phyloP scores from a whole-genome alignment of 192 early-diverging fungal genomes.

The Backusella tarrabulga region DNA sequence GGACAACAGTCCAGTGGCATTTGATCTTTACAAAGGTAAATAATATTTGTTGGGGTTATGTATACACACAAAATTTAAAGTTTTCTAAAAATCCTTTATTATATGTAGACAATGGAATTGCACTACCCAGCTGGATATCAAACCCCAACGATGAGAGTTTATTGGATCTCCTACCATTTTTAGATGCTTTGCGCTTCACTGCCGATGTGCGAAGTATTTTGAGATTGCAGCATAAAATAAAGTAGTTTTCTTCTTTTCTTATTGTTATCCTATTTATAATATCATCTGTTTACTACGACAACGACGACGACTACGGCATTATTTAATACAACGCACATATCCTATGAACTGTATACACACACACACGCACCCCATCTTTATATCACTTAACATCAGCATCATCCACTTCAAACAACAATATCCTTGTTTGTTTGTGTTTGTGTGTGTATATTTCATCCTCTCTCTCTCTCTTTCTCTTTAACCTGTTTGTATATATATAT shows the following conservation, averaged over 20 bases:
- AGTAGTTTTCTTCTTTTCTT: neutral
- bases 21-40: slow-evolving; percentile 71
- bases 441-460: no score
- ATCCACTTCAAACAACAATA: no score
- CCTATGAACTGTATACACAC: no score
- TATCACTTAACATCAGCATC: no score
- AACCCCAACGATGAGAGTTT: slow-evolving; percentile 79
- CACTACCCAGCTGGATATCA: slow-evolving; percentile 83
- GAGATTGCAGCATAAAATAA: slow-evolving; percentile 33
- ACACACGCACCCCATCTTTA: no score
- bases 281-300: no score
- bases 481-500: no score
- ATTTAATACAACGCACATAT: no score
- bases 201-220: slow-evolving; percentile 84
- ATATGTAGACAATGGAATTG: slow-evolving; percentile 85
- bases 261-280: neutral
- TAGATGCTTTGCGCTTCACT: slow-evolving; percentile 84
- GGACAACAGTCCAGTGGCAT: slow-evolving; percentile 80
- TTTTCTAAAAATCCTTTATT: slow-evolving; percentile 6
- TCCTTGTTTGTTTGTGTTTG: no score
- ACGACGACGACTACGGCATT: no score
- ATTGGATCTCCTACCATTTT: slow-evolving; percentile 82
- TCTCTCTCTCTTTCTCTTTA: no score
- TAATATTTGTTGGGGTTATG: neutral
- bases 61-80: neutral